These are phyloP conservation scores for Pichia sp. DNA, from an alignment of 1,139 yeast species.

Conservation along the genomic window DNA sequence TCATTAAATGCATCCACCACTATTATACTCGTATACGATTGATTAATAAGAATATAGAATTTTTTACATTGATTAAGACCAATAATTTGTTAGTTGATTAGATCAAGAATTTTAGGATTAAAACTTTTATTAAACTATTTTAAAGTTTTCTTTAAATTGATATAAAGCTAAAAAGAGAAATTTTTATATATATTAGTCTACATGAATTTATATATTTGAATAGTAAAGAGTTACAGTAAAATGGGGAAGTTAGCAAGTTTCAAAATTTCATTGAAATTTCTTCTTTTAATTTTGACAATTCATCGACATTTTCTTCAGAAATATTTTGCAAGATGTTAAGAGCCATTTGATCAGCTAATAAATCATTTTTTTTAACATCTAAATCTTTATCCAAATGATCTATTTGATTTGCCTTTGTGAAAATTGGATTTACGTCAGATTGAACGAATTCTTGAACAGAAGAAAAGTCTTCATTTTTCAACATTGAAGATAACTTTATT, in stretches of 20 bases:
- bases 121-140: too few species aligned
- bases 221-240: not conserved
- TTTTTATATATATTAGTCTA: too few species aligned
- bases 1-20: too few species aligned
- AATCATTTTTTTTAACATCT: slow-evolving; percentile 24
- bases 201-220: too few species aligned
- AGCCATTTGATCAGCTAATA: slow-evolving; percentile 30
- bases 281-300: slow-evolving; percentile 24
- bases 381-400: slow-evolving; percentile 27
- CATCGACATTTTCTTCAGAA: slow-evolving; percentile 27
- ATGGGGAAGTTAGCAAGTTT: not conserved
- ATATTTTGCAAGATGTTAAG: slow-evolving; percentile 26
- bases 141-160: too few species aligned
- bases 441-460: slow-evolving; percentile 6
- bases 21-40: too few species aligned
- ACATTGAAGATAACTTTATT: not conserved
- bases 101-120: too few species aligned
- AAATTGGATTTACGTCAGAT: slow-evolving; percentile 20
- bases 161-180: too few species aligned
- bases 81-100: too few species aligned
- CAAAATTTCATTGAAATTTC: slow-evolving; percentile 20
- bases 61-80: too few species aligned
- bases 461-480: not conserved
- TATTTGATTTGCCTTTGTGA: slow-evolving; percentile 27
- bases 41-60: too few species aligned